These are phyloP conservation scores for Coniochaeta pulveracea DNA, from an alignment of 2,329 filamentous ascomycete species.

Conservation along the genomic window DNA sequence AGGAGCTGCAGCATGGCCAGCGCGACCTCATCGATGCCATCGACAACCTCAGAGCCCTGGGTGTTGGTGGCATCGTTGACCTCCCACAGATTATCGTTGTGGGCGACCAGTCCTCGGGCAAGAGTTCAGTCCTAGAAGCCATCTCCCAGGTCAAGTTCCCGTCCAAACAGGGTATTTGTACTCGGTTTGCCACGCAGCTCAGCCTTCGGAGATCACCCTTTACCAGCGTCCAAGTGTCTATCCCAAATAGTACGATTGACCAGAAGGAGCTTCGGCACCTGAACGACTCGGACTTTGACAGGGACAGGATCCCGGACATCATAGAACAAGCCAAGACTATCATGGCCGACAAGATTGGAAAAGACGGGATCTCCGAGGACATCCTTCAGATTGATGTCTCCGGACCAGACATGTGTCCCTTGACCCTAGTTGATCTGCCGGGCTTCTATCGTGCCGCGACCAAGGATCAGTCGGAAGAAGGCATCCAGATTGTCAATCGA, in stretches of 20 bases:
- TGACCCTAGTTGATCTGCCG: conserved; percentile 48
- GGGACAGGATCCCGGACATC: conserved; percentile 18
- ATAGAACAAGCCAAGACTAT: conserved; percentile 16
- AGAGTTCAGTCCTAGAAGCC: conserved; percentile 12
- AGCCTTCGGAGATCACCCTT: conserved; percentile 7
- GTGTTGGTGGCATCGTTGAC: conserved; percentile 6
- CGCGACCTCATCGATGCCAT: conserved; percentile 10
- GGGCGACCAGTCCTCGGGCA: conserved; percentile 11
- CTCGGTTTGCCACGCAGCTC: conserved; percentile 13
- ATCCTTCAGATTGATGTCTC: conserved; percentile 33
- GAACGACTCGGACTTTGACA: conserved; percentile 7
- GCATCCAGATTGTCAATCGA: conserved; percentile 30
- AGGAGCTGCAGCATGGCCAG: not conserved
- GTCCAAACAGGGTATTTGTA: conserved; percentile 9
- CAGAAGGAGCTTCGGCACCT: conserved; percentile 6
- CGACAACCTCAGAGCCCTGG: conserved; percentile 7
- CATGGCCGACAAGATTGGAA: conserved; percentile 23
- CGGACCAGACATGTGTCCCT: conserved; percentile 32
- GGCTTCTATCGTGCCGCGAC: conserved; percentile 37
- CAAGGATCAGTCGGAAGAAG: conserved; percentile 27
- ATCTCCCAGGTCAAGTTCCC: conserved; percentile 11
- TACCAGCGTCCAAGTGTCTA: conserved; percentile 7
- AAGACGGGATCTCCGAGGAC: conserved; percentile 26
- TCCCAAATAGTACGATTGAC: not conserved
- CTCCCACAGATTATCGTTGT: conserved; percentile 12